These are phyloP conservation scores for Lasiosphaeria hispida DNA, from an alignment of 495 filamentous ascomycete species.

Conservation along the genomic window DNA sequence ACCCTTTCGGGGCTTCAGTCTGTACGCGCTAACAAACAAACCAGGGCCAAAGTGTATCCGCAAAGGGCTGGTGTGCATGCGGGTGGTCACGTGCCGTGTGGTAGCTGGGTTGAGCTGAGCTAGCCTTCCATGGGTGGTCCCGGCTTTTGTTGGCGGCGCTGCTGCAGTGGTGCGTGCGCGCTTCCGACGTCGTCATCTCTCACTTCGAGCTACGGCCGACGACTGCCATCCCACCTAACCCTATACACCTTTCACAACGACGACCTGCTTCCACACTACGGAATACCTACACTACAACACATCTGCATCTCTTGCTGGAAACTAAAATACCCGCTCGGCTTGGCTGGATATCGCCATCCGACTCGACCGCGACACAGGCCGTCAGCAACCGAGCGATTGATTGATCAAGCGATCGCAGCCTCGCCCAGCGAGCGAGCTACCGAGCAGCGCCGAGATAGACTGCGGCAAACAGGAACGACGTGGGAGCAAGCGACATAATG, in stretches of 20 bases:
- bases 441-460: neutral
- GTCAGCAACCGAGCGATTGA: neutral
- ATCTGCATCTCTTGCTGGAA: too few species aligned
- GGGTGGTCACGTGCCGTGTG: neutral
- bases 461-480: neutral
- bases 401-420: neutral
- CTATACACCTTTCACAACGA: neutral
- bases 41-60: too few species aligned
- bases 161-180: neutral
- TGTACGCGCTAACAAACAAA: too few species aligned
- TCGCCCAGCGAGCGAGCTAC: neutral
- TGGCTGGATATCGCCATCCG: too few species aligned
- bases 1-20: too few species aligned
- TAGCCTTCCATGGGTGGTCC: neutral
- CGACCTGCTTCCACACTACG: neutral
- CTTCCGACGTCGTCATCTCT: slow-evolving; percentile 13
- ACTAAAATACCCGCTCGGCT: too few species aligned
- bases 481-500: slow-evolving; percentile 33
- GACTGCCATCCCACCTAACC: neutral
- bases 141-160: neutral
- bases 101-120: neutral
- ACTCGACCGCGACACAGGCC: neutral
- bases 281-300: neutral
- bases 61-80: too few species aligned
- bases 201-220: neutral